Evolutionary conservation across 352 stramenopile genomes (phyloP).

Genomic region (Pythium grandisporangium): DNA sequence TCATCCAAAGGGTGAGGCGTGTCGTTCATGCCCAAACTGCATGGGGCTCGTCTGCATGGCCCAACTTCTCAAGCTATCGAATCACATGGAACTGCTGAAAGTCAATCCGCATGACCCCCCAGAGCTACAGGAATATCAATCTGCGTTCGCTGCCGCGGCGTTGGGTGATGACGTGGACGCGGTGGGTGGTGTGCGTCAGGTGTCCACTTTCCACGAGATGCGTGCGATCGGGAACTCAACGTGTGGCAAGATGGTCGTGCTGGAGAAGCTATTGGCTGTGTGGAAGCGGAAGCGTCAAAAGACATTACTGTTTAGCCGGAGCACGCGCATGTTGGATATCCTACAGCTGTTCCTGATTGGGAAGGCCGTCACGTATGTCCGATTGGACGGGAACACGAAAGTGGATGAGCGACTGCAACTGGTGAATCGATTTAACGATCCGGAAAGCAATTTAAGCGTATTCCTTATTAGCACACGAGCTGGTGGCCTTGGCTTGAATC

Average conservation of each 20-base stretch:
- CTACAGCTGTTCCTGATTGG: conserved; percentile 68
- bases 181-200: conserved; percentile 48
- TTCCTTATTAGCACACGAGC: conserved; percentile 77
- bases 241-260: conserved; percentile 77
- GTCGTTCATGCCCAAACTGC: conserved; percentile 58
- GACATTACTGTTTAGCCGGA: conserved; percentile 70
- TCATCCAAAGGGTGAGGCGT: conserved; percentile 32
- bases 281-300: conserved; percentile 60
- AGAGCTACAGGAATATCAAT: conserved; percentile 43
- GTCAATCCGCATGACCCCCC: conserved; percentile 45
- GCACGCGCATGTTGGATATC: conserved; percentile 74
- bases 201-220: conserved; percentile 47
- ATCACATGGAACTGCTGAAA: conserved; percentile 75
- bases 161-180: conserved; percentile 45
- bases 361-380: conserved; percentile 46
- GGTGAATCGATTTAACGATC: conserved; percentile 65
- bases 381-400: conserved; percentile 65
- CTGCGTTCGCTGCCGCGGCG: conserved; percentile 39
- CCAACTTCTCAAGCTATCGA: conserved; percentile 69
- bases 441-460: conserved; percentile 39
- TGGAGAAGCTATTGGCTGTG: conserved; percentile 55
- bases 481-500: conserved; percentile 66
- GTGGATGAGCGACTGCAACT: conserved; percentile 66
- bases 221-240: conserved; percentile 48
- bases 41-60: conserved; percentile 64